These are phyloP conservation scores for Gamarada debralockiae DNA, from an alignment of 495 filamentous ascomycete species.

Conservation along the genomic window DNA sequence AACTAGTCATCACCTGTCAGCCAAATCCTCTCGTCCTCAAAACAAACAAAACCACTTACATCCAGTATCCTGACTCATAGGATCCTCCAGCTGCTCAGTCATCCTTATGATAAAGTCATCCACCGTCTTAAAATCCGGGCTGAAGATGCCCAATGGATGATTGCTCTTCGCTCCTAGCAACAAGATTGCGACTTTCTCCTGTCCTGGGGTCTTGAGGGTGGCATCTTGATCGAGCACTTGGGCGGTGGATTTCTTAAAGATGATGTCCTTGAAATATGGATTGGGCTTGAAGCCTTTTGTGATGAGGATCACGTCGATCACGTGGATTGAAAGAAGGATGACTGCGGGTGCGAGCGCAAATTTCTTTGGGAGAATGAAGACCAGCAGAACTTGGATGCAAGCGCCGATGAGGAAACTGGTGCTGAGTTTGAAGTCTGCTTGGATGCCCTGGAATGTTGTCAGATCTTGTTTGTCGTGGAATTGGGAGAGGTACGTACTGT, in stretches of 20 bases:
- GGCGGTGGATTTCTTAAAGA: constrained; percentile 5
- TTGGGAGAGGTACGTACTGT: not conserved
- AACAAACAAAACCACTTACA: constrained; percentile 4
- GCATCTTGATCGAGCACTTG: constrained; percentile 13
- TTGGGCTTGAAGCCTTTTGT: constrained; percentile 14
- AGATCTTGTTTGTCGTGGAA: not conserved
- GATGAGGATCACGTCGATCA: constrained; percentile 5
- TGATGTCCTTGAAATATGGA: constrained; percentile 8
- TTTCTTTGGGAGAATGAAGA: constrained; percentile 4
- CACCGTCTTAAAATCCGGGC: constrained; percentile 11
- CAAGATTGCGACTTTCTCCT: constrained; percentile 15
- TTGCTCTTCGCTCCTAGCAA: constrained; percentile 18
- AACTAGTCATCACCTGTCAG: no score
- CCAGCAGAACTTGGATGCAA: constrained; percentile 5
- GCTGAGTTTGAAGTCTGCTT: constrained; percentile 6
- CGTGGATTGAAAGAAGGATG: constrained; percentile 1
- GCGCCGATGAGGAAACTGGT: constrained; percentile 12
- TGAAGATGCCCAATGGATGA: constrained; percentile 15
- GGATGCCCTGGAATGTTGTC: not conserved
- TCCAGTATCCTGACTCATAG: constrained; percentile 4
- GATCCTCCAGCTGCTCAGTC: constrained; percentile 8
- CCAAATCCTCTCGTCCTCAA: no score
- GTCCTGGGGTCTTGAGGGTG: not conserved
- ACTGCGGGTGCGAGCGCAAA: constrained; percentile 10
- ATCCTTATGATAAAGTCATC: not conserved